phyloP scores from a whole-genome alignment of 306 rosid genomes.

The Vachellia collinsii region DNA sequence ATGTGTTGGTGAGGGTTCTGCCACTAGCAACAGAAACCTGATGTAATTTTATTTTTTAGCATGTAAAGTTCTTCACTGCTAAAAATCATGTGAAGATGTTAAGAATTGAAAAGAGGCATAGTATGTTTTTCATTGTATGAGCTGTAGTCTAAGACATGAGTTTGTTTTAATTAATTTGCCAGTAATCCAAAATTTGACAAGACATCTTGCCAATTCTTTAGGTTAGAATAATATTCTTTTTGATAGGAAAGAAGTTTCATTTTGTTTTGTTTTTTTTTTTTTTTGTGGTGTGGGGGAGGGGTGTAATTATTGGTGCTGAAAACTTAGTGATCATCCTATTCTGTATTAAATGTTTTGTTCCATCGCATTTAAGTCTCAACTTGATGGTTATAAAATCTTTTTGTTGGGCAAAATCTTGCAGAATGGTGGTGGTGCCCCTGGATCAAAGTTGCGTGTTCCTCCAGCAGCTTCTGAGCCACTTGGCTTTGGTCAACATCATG shows the following conservation, averaged over 20 bases:
- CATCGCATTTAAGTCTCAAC: constrained; percentile 23
- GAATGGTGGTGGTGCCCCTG: constrained; percentile 71
- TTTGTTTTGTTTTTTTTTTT: too few species aligned
- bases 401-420: constrained; percentile 43
- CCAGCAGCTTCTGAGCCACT: constrained; percentile 63
- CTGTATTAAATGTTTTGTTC: constrained; percentile 21
- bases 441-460: constrained; percentile 76
- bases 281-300: background rate
- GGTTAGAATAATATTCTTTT: background rate
- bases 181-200: background rate
- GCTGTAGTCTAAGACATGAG: background rate
- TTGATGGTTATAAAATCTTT: constrained; percentile 21
- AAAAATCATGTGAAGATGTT: background rate
- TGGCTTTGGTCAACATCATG: constrained; percentile 88
- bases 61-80: too few species aligned
- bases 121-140: background rate
- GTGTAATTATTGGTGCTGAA: background rate
- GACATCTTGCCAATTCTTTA: background rate
- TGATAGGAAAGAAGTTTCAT: background rate
- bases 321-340: background rate
- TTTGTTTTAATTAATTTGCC: background rate
- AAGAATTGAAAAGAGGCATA: background rate
- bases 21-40: background rate
- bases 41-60: background rate
- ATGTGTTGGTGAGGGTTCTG: background rate